These are phyloP conservation scores for Striga hermonthica DNA, from an alignment of 305 asterid species.

Conservation along the genomic window DNA sequence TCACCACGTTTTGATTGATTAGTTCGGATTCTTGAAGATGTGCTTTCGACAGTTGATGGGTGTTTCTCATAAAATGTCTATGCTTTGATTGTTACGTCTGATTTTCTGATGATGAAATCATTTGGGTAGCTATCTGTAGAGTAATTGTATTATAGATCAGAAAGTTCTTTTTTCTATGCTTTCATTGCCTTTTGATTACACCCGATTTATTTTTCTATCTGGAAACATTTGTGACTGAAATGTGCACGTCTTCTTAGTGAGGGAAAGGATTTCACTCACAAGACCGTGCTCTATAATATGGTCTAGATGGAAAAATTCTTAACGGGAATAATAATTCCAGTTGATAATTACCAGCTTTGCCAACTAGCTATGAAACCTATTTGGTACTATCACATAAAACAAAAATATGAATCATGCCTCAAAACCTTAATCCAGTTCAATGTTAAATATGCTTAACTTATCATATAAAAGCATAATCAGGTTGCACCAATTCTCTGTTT, in stretches of 20 bases:
- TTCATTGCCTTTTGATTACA: slow-evolving; percentile 22
- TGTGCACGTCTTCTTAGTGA: no score
- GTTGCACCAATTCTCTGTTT: no score
- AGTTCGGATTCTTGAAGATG: neutral
- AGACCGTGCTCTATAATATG: no score
- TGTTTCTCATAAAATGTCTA: slow-evolving; percentile 19
- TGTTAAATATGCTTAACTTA: neutral
- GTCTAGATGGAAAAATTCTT: no score
- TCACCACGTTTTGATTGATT: no score
- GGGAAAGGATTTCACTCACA: no score
- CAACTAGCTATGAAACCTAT: slow-evolving; percentile 18
- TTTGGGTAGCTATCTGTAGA: slow-evolving; percentile 8
- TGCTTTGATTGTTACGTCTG: neutral
- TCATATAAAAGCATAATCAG: no score
- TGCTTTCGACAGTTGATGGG: slow-evolving; percentile 4
- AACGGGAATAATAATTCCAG: no score
- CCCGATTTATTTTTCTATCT: slow-evolving; percentile 11
- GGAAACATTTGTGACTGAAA: no score
- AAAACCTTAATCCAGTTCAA: slow-evolving; percentile 1
- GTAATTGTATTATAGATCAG: slow-evolving; percentile 6
- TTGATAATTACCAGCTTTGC: neutral
- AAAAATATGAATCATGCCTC: slow-evolving; percentile 8
- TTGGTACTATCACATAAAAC: neutral
- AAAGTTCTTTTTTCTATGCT: neutral
- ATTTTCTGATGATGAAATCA: slow-evolving; percentile 17